Conservation (phyloP, 495 filamentous ascomycete species). For the Talaromyces borbonicus region DNA sequence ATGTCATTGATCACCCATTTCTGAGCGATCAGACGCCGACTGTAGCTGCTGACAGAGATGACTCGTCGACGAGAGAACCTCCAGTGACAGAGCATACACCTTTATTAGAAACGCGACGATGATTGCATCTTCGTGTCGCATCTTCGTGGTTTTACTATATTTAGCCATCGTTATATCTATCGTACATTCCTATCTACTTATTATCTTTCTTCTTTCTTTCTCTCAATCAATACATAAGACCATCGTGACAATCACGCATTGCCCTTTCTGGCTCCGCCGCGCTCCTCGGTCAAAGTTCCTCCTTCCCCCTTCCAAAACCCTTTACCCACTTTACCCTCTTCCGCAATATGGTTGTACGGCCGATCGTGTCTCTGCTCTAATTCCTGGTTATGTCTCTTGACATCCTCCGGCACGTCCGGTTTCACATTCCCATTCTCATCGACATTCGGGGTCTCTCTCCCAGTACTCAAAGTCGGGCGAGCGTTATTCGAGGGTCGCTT, state of each 20-base stretch:
- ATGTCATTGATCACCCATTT: slow-evolving; percentile 20
- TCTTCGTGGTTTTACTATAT: no score
- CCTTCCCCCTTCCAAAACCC: slow-evolving; percentile 14
- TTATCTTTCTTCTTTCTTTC: no score
- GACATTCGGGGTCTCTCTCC: slow-evolving; percentile 21
- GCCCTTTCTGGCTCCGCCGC: neutral
- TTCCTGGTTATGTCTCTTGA: slow-evolving; percentile 30
- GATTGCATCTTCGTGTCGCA: neutral
- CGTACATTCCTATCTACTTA: no score
- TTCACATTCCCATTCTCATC: slow-evolving; percentile 21
- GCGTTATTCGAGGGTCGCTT: slow-evolving; percentile 27
- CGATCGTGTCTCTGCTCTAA: slow-evolving; percentile 26
- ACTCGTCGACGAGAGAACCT: slow-evolving; percentile 16
- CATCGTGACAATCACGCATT: no score
- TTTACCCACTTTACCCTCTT: slow-evolving; percentile 23
- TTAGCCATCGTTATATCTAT: no score
- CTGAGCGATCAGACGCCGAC: neutral
- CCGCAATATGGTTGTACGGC: slow-evolving; percentile 29
- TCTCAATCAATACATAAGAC: neutral
- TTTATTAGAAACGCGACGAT: slow-evolving; percentile 15
- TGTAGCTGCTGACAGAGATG: neutral
- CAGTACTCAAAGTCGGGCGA: slow-evolving; percentile 25
- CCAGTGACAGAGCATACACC: slow-evolving; percentile 39
- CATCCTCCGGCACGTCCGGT: slow-evolving; percentile 26
- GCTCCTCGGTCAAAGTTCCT: neutral